Conservation (phyloP, 768 basidiomycete species). For the Pleurotus cornucopiae region DNA sequence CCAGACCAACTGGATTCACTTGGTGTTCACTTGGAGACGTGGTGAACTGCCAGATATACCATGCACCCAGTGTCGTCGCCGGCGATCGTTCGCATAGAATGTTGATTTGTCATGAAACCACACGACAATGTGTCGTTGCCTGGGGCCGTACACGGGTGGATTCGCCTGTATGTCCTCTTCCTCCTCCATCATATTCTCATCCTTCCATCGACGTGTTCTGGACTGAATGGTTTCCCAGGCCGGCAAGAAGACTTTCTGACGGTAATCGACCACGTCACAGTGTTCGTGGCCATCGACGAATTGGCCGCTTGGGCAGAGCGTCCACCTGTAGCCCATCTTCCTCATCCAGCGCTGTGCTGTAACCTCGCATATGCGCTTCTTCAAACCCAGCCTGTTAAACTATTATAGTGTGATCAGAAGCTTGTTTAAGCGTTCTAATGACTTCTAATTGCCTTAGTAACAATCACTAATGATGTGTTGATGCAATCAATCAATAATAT, state of each 20-base stretch:
- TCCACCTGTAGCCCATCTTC: slow-evolving; percentile 12
- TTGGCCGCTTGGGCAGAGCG: slow-evolving; percentile 15
- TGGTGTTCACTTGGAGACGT: too few relatives aligned
- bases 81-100: slow-evolving; percentile 29
- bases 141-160: too few relatives aligned
- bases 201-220: not conserved
- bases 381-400: not conserved
- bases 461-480: too few relatives aligned
- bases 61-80: slow-evolving; percentile 21
- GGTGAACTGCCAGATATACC: not conserved
- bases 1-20: too few relatives aligned
- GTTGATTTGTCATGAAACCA: slow-evolving; percentile 28
- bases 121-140: slow-evolving; percentile 10
- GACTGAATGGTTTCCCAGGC: slow-evolving; percentile 8
- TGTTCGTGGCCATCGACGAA: slow-evolving; percentile 31
- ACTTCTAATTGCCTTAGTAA: too few relatives aligned
- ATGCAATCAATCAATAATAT: too few relatives aligned
- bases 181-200: slow-evolving; percentile 1
- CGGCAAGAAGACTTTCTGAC: slow-evolving; percentile 19
- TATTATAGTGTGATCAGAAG: too few relatives aligned
- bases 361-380: slow-evolving; percentile 7
- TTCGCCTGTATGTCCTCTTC: not conserved
- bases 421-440: too few relatives aligned
- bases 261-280: slow-evolving; percentile 26
- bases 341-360: slow-evolving; percentile 21